Base-by-base conservation (phyloP, 1,139 yeast genomes). In the Geotrichum citri-aurantii region DNA sequence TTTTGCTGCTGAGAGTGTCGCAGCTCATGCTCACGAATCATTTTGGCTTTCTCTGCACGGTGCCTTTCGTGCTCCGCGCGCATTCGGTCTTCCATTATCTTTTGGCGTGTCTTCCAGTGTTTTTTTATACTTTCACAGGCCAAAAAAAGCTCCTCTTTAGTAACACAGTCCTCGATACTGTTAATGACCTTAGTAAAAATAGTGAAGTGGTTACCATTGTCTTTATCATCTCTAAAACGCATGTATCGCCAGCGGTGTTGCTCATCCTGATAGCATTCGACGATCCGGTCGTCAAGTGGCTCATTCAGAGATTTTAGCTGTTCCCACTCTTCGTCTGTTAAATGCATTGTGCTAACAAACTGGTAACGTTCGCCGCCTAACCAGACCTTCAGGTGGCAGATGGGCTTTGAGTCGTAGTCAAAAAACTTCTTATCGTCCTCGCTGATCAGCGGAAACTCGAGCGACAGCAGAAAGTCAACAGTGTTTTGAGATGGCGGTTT, bases 401-500 rank as follows among this genome's bases (percentile, higher is more conserved):
- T 76, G 0, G 99, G 99, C 64, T 83, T 85, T 0, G 84, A 77
- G 64, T 92, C 97, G 71, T 89, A 95, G 70, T 91, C 93, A 14
- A 78, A 78, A 68, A 89, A 91, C 56, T 88, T 56, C 3, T 91
- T 88, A 66, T 86, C 89, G 1, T 84, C 82, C 68, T 90, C 96
- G 56, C 82, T 83, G 60, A 71, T 87, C 54, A 75, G 68, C 14
- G 86, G 85, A 67, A 92, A 91, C 26, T 81, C 82, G 54, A 93
- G 72, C 46, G 81, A 81, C 62, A 95, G 71, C 69, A 86, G 85
- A 73, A 89, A 93, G 73, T 95, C 99, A 42, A 95, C 81, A 0
- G 97, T 86, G 68, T 95, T 95, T 72, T 93, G 99, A 62, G 89
- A 88, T 10, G 96, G 91, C 0, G 99, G 98, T 68, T 95, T 95